Base-by-base conservation (phyloP, 2,329 filamentous ascomycete genomes). In the Pleomassaria siparia region DNA sequence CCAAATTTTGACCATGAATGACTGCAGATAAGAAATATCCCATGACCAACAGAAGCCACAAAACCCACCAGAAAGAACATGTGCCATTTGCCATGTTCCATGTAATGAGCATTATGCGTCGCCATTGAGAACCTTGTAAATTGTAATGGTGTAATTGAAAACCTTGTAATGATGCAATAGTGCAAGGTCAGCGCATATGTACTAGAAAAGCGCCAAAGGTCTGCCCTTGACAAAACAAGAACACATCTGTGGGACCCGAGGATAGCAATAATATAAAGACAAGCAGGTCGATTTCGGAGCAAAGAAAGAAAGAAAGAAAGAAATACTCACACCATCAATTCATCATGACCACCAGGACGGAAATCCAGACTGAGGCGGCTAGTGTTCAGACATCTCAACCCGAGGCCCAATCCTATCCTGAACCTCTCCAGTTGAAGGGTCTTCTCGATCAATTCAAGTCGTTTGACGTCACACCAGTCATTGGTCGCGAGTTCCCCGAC, bases 401-500 rank as follows among this genome's bases (percentile, higher is more conserved):
- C 3, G 32, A 35, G 28, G 28, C 7, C 32, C 32, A 18, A 13
- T 16, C 6, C 32, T 8, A 13, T n/a, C 5, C 50, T 8, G 47
- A 57, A 33, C 63, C 37, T 47, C 61, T 43, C 35, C 75, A 78
- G 62, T 66, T 76, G 3, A 77, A 74, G 2, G 81, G 81, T 0
- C 74, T 66, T 1, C 71, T 84, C 0, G 75, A 83, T 30, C 48
- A 72, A 10, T 80, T 77, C 50, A 74, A 82, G 51, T 74, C 74
- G 2, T 81, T 83, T 46, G 83, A 86, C 22, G 72, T 80, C 2
- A 86, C 84, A 0, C 83, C 83, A 0, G 69, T 79, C 39, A 85
- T 87, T 48, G 84, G 84, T 11, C 76, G 76, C 2, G 84, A 87
- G 58, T 87, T 78, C 49, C 71, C 76, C 30, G 76, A 77, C 30